Evolutionary conservation across 73 alveolate genomes (phyloP), one percentile per base, ranked within the genome.

Genomic region (Tetrahymena borealis): DNA sequence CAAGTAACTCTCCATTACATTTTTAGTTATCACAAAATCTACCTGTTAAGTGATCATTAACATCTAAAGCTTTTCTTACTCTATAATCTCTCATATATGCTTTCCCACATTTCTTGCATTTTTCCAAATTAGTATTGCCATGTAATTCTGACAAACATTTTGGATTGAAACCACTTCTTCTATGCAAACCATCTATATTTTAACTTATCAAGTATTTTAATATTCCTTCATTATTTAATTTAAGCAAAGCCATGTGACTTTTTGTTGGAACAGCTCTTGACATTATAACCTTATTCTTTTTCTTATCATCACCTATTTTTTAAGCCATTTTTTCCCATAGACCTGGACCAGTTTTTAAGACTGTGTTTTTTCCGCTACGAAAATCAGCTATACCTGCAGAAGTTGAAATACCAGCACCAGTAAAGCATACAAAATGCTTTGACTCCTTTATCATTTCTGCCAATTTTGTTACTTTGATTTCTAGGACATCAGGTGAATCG

Each of bases 321-420:
- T 78, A 28, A 8, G 99, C 98, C 94, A 94, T 95, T 31, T 90
- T 90, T 94, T 97, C 99, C 99, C 99, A 97, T 8, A 90, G 78
- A 41, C 99, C 99, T 43, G 99, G 97, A 15, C 99, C 99, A 16
- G 99, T 97, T 35, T 78, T 90, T 11, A 97, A 79, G 16, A 97
- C 99, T 1, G 99, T 97, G 39, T 96, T 94, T 39, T 43, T 43
- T 79, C 99, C 97, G 85, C 98, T 91, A 91, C 99, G 92, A 96
- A 94, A 98, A 95, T 98, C 99, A n/a, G 99, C 98, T 41, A 98
- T 98, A 42, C 99, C 99, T 78, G 99, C 98, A 37, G 99, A 42
- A 77, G 99, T 96, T 39, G 97, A 78, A 77, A 97, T 96, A 78
- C 99, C 99, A 94, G 99, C 99, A 39, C 99, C 99, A 24, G 99